Evolutionary conservation across 2,329 filamentous ascomycete genomes (phyloP).

Genomic region (Penicillium occitanis): DNA sequence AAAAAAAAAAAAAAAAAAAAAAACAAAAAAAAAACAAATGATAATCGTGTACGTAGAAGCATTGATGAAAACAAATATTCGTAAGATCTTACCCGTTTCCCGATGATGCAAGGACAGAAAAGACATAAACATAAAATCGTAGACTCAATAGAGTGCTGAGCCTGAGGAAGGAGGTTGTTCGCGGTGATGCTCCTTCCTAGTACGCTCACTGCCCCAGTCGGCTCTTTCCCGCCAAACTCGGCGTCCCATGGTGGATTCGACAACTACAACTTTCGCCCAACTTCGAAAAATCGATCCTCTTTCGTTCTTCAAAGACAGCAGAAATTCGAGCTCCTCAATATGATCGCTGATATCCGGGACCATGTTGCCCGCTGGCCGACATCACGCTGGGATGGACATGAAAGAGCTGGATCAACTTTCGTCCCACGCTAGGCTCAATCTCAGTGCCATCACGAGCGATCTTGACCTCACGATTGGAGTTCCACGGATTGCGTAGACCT

Average conservation of each 20-base stretch:
- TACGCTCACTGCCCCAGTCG: slow-evolving; percentile 1
- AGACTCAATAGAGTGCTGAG: neutral
- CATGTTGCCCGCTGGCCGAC: slow-evolving; percentile 5
- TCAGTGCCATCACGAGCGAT: slow-evolving; percentile 94
- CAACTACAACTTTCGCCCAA: neutral
- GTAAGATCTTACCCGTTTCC: slow-evolving; percentile 19
- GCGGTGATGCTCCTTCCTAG: slow-evolving; percentile 1
- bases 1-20: neutral
- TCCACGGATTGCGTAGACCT: slow-evolving; percentile 89
- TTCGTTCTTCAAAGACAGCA: neutral
- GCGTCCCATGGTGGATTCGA: neutral
- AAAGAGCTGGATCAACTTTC: slow-evolving; percentile 75
- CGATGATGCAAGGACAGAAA: slow-evolving; percentile 14
- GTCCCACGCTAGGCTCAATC: slow-evolving; percentile 78
- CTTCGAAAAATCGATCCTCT: neutral
- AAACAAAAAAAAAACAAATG: neutral
- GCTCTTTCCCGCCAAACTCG: slow-evolving; percentile 3
- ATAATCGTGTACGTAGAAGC: slow-evolving; percentile 4
- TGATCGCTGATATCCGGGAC: slow-evolving; percentile 9
- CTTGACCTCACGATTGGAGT: slow-evolving; percentile 92
- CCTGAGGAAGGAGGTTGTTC: neutral
- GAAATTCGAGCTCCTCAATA: slow-evolving; percentile 8
- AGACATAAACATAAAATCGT: neutral
- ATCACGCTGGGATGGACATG: slow-evolving; percentile 46
- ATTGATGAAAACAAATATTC: neutral